Base-by-base conservation (phyloP, 2,329 filamentous ascomycete genomes). In the Sclerotinia nivalis region DNA sequence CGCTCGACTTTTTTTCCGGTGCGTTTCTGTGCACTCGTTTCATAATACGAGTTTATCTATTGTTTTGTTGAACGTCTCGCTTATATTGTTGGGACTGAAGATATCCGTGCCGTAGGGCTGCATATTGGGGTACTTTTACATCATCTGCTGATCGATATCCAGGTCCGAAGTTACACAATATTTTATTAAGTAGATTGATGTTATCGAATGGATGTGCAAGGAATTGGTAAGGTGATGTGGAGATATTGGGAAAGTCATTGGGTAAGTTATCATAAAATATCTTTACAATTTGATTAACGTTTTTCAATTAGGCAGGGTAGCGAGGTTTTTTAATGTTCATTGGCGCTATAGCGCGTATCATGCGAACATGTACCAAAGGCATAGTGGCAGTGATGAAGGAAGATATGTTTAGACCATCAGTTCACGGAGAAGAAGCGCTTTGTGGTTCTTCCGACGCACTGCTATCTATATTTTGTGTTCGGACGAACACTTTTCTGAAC, bases 41-140 rank as follows among this genome's bases (percentile, higher is more conserved):
- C 47, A 40, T 28, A 4, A 40, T 64, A 28, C 15, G 31, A 52
- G 5, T 18, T 12, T 18, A 43, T 52, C 2, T 25, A 20, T 12
- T 4, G 22, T 64, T 50, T 64, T 50, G 22, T 40, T 37, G 45
- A 50, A 37, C 9, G 1, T 4, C 34, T 49, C 25, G 7, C 34
- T 25, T 22, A 13, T 13, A 64, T 52, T 50, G 45, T 50, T 50
- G 45, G 22, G 45, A 62, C 37, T 37, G 59, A 37, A 40, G 22
- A 12, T 50, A n/a, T 49, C 12, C 13, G 45, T 49, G 60, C 28
- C 60, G 60, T 50, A 50, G 45, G 59, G 60, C 60, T 62, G 45
- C 60, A 62, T 52, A 25, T n/a, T 22, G n/a, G 45, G 22, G 13
- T 18, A n/a, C 2, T 18, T 22, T 18, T 13, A 37, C 60, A n/a